Percentiles rank a stretch among this genome's conserved stretches.
phyloP scores from a whole-genome alignment of 2,329 filamentous ascomycete genomes.

The Gnomoniopsis sp. region DNA sequence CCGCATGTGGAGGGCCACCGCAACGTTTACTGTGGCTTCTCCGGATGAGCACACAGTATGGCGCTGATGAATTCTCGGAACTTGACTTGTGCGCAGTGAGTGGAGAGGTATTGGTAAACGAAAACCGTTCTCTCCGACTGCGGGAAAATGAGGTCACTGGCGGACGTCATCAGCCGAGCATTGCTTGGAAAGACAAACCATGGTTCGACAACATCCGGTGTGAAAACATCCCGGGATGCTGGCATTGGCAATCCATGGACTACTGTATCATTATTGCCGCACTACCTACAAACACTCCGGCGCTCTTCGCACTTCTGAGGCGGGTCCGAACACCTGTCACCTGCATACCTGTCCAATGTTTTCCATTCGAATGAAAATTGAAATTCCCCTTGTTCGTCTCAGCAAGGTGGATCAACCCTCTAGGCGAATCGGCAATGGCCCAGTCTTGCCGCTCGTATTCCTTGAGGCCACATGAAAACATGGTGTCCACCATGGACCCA shows the following conservation, averaged over 20 bases:
- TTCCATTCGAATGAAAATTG: not conserved
- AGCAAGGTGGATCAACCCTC: not conserved
- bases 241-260: not conserved
- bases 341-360: not conserved
- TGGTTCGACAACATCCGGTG: not conserved
- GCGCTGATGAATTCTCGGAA: no score
- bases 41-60: not conserved
- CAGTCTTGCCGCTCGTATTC: constrained; percentile 47
- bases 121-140: not conserved
- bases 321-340: no score
- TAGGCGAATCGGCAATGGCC: not conserved
- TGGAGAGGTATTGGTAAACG: not conserved
- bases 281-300: not conserved
- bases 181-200: not conserved
- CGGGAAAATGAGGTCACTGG: not conserved
- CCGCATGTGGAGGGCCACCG: not conserved
- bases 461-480: constrained; percentile 67
- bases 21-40: not conserved
- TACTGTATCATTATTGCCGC: not conserved
- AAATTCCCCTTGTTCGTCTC: not conserved
- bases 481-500: not conserved
- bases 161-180: not conserved
- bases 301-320: no score
- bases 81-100: no score
- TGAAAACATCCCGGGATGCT: not conserved